Base-by-base conservation (phyloP, 2,329 filamentous ascomycete species). In the Neospermospora avenae region DNA sequence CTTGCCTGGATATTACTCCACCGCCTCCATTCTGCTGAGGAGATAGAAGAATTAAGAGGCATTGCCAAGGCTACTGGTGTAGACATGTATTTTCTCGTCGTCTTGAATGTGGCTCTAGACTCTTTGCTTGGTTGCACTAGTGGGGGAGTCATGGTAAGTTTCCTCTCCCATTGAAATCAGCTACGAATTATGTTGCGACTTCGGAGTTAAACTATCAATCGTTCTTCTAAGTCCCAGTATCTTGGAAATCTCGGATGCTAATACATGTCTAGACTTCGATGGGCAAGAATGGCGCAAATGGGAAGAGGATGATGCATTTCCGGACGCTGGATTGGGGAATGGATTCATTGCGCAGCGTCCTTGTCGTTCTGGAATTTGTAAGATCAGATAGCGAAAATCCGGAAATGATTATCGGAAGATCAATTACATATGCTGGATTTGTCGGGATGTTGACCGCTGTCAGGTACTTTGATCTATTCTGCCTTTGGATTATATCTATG, bases 81-180 rank as follows among this genome's bases (percentile, higher is more conserved):
- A 3, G 76, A 81, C 1, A 75, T 88, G 70, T 84, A 85, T 64
- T 72, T 88, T 0, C 75, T 89, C 0, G 79, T 89, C 2, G 80
- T 80, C 2, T 79, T 87, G 65, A 89, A 89, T 65, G 82, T 84
- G 1, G 72, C 88, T 1, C 75, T 89, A 1, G 86, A 89, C 66
- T 73, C 83, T 4, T 74, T 89, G 37, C 80, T 89, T 73, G 86
- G 85, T 2, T 89, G 86, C 69, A 88, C 85, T 1, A 86, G 83
- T 62, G 82, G 83, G 22, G 82, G 77, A 16, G 74, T 75, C 5
- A 63, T 70, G 35, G 69, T 42, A 42, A 16, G 39, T 42, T 11
- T 18, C 3, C 20, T 20, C n/a, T 42, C 1, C n/a, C 11, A 16
- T 31, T 10, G 6, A 10, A 31, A 31, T 5, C 11, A 31, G 28